Conservation (phyloP, 495 filamentous ascomycete species). For the Ramalina intermedia region DNA sequence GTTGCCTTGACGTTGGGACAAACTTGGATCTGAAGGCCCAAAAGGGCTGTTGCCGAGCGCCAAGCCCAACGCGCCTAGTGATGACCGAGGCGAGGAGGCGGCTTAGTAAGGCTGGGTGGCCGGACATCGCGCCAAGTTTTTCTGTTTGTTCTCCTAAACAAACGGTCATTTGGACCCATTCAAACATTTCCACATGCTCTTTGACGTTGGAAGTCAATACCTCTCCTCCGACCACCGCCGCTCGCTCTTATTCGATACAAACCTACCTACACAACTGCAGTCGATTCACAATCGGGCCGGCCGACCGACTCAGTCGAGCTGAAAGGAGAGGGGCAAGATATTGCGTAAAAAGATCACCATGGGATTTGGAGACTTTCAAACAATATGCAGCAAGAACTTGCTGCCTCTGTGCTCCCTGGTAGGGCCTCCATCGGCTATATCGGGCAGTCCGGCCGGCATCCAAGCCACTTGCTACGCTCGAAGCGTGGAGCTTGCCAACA, state of each 20-base stretch:
- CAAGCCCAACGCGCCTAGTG: no score
- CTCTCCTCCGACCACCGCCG: background rate
- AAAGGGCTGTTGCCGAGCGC: no score
- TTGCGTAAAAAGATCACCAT: conserved; percentile 28
- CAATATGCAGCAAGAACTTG: conserved; percentile 71
- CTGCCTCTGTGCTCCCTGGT: conserved; percentile 82
- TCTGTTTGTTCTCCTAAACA: background rate
- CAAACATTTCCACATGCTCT: background rate
- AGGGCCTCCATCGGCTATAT: conserved; percentile 48
- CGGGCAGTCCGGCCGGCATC: conserved; percentile 53
- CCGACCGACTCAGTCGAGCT: background rate
- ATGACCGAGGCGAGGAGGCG: no score
- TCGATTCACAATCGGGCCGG: background rate
- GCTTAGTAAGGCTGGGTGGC: no score
- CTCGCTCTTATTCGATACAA: background rate
- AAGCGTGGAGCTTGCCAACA: conserved; percentile 92
- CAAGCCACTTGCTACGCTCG: conserved; percentile 86
- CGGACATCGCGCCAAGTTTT: no score
- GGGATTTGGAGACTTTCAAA: conserved; percentile 81
- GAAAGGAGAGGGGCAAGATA: no score
- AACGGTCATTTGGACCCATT: conserved; percentile 10
- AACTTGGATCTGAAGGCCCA: no score
- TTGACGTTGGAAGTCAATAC: background rate
- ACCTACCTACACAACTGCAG: background rate
- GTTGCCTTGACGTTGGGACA: no score